Evolutionary conservation across 2,329 filamentous ascomycete species (phyloP), one percentile per base, ranked within the genome.

Genomic region (Seiridium cupressi): DNA sequence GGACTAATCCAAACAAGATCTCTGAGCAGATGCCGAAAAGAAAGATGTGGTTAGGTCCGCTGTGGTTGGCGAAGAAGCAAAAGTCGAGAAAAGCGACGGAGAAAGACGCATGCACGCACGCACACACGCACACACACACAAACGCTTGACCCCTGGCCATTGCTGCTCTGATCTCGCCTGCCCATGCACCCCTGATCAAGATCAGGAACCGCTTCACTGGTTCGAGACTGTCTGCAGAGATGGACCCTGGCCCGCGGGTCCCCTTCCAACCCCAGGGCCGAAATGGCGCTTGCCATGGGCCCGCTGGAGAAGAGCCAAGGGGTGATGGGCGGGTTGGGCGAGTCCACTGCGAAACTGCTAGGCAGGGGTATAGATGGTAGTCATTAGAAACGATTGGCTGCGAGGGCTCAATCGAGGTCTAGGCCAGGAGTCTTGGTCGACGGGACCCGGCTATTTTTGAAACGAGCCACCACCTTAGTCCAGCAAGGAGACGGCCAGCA

Each of bases 1-100:
- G 35, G 48, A 62, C 61, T 61, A 61, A 66, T 60, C 58, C 59
- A 62, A 47, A 48, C 35, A n/a, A 46, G 47, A 61, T 57, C 57
- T 60, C 18, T 54, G 62, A 51, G 59, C 64, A 38, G 63, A 65
- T 64, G 62, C 62, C 61, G 61, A 62, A 64, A 59, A 58, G 62
- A 62, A 36, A 59, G 36, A 46, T 36, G 32, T 11, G 44, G 49
- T 56, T 34, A 47, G 55, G 44, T 31, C 53, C 36, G 32, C 40
- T 36, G 51, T 64, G 65, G 65, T 64, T 66, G 64, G 63, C 59
- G 65, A 66, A 62, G 64, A 69, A 63, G 49, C 49, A 53, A 42
- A 42, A 13, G 38, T 42, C 38, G 38, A 42, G 38, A 42, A 42
- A 42, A 8, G 7, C 38, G 46, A 49, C 46, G n/a, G n/a, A 49